A percentile compares a stretch with the other conserved stretches of the same genome.
Evolutionary conservation across 495 filamentous ascomycete genomes (phyloP).

Genomic region (Usnea hakonensis): DNA sequence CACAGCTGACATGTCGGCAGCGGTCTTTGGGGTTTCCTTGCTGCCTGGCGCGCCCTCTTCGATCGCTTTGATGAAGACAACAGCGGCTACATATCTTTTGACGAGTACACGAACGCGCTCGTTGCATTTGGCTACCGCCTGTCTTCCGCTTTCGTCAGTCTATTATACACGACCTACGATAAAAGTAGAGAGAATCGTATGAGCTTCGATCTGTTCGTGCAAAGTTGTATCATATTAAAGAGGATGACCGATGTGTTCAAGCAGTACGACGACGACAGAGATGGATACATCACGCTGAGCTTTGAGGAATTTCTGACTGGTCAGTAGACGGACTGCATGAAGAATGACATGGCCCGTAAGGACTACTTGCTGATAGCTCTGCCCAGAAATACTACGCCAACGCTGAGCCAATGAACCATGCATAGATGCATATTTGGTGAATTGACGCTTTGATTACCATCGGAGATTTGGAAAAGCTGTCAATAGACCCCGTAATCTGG

Average conservation of each 20-base stretch:
- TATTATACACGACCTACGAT: constrained; percentile 69
- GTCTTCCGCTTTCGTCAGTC: constrained; percentile 68
- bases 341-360: not conserved
- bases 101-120: constrained; percentile 86
- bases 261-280: constrained; percentile 93
- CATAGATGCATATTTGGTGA: not conserved
- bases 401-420: not conserved
- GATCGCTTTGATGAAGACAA: constrained; percentile 90
- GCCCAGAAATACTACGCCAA: constrained; percentile 13
- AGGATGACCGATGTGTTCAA: constrained; percentile 99
- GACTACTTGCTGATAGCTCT: not conserved
- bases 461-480: not conserved
- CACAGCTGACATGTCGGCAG: constrained; percentile 22
- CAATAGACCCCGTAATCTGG: not conserved
- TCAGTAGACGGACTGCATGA: constrained; percentile 22
- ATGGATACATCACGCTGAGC: constrained; percentile 79
- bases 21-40: constrained; percentile 89
- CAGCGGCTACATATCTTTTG: constrained; percentile 73
- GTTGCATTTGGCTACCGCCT: constrained; percentile 92
- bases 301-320: constrained; percentile 75
- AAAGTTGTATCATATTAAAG: constrained; percentile 92
- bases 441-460: not conserved
- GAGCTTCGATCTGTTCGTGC: constrained; percentile 95
- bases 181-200: constrained; percentile 55
- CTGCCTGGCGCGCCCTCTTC: constrained; percentile 87